Evolutionary conservation across 169 alveolate genomes (phyloP).

Genomic region (Nephromyces sp.): DNA sequence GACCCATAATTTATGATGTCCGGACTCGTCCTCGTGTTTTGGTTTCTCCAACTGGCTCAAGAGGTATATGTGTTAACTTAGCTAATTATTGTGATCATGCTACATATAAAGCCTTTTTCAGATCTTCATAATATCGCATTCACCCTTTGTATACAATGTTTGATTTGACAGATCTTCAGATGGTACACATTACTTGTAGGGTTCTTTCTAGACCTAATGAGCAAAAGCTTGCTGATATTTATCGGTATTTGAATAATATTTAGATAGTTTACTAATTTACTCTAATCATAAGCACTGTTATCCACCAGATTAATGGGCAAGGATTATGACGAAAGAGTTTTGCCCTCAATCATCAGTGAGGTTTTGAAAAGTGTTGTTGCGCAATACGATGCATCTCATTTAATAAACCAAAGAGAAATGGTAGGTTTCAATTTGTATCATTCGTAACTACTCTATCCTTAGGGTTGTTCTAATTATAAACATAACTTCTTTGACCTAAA

Average conservation of each 20-base stretch:
- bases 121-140: too few relatives aligned
- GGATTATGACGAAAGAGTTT: slow-evolving; percentile 91
- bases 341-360: slow-evolving; percentile 93
- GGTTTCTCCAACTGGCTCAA: slow-evolving; percentile 85
- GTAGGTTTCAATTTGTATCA: too few relatives aligned
- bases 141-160: too few relatives aligned
- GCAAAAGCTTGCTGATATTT: slow-evolving; percentile 35
- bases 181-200: slow-evolving; percentile 86
- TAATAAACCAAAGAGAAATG: slow-evolving; percentile 88
- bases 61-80: slow-evolving; percentile 66
- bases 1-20: slow-evolving; percentile 86
- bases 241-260: slow-evolving; percentile 33
- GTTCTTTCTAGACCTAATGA: slow-evolving; percentile 56
- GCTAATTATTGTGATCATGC: too few relatives aligned
- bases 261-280: neutral
- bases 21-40: slow-evolving; percentile 82
- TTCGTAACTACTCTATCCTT: too few relatives aligned
- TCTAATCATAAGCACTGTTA: neutral
- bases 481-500: too few relatives aligned
- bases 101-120: too few relatives aligned
- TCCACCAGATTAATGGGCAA: slow-evolving; percentile 57
- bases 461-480: too few relatives aligned
- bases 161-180: slow-evolving; percentile 69
- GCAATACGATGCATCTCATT: slow-evolving; percentile 89
- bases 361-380: slow-evolving; percentile 91